Percentiles rank a stretch among this genome's conserved stretches.
Evolutionary conservation across 2,329 filamentous ascomycete genomes (phyloP).

Genomic region (Monosporascus sp.): DNA sequence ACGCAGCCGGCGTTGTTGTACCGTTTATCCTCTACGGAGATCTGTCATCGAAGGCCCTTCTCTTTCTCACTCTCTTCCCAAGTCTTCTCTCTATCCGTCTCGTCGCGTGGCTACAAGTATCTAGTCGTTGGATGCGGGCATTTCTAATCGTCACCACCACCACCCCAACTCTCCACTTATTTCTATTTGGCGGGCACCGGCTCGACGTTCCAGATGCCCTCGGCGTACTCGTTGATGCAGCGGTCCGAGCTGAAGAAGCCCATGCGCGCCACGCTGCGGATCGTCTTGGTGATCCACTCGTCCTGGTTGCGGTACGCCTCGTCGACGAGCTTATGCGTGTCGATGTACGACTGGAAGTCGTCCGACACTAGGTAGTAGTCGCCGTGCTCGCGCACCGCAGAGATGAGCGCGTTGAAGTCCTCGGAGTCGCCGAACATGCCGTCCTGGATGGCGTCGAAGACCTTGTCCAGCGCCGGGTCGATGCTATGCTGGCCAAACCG

Average conservation of each 20-base stretch:
- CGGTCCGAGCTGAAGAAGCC: slow-evolving; percentile 95
- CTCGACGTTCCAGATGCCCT: slow-evolving; percentile 96
- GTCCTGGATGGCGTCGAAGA: slow-evolving; percentile 77
- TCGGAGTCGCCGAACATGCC: slow-evolving; percentile 75
- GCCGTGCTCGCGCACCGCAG: slow-evolving; percentile 83
- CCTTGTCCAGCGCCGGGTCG: slow-evolving; percentile 70
- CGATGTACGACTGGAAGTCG: slow-evolving; percentile 91
- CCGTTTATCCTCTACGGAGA: too few relatives aligned
- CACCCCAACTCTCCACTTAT: background rate
- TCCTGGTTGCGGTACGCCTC: slow-evolving; percentile 89
- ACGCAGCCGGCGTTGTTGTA: too few relatives aligned
- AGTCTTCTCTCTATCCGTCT: too few relatives aligned
- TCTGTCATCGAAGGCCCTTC: too few relatives aligned
- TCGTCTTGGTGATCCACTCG: slow-evolving; percentile 86
- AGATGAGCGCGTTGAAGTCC: slow-evolving; percentile 77
- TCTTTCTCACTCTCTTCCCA: too few relatives aligned
- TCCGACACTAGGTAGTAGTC: slow-evolving; percentile 98
- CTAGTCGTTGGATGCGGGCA: too few relatives aligned
- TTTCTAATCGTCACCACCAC: background rate
- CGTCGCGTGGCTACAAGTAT: too few relatives aligned
- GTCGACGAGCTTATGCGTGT: slow-evolving; percentile 87
- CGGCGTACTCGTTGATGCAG: slow-evolving; percentile 96
- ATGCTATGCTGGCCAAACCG: slow-evolving; percentile 76
- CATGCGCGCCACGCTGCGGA: slow-evolving; percentile 86
- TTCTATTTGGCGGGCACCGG: slow-evolving; percentile 49